phyloP scores from a whole-genome alignment of 768 basidiomycete genomes.

The Russula abietina region DNA sequence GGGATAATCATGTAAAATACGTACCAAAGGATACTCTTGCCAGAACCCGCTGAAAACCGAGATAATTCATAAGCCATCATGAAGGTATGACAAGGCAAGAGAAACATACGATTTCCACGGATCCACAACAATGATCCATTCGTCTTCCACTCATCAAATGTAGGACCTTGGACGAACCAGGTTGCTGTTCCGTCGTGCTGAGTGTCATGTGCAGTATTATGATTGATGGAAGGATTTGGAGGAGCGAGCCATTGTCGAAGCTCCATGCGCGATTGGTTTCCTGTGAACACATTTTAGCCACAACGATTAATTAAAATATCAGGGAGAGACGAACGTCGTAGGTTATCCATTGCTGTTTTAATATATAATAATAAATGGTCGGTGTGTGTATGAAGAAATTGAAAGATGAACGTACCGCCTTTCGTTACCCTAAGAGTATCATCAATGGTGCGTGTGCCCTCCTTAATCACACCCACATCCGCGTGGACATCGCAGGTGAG shows the following conservation, averaged over 20 bases:
- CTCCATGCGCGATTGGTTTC: background rate
- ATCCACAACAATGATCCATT: slow-evolving; percentile 5
- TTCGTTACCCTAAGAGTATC: background rate
- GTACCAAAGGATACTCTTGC: slow-evolving; percentile 9
- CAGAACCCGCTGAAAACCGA: background rate
- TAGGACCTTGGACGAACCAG: background rate
- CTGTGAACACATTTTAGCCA: background rate
- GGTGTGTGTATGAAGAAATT: too few species aligned
- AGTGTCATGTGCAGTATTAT: background rate
- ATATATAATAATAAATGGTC: too few species aligned
- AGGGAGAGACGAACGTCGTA: background rate
- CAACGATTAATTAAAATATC: background rate
- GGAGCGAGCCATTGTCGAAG: slow-evolving; percentile 4
- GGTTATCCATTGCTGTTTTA: background rate
- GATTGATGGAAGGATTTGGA: slow-evolving; percentile 9
- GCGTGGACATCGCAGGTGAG: background rate
- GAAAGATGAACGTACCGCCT: background rate
- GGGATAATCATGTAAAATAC: background rate
- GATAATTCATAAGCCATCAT: background rate
- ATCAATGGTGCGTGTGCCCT: background rate
- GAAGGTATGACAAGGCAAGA: background rate
- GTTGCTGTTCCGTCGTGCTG: background rate
- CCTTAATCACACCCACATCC: background rate
- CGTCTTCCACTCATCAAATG: slow-evolving; percentile 1
- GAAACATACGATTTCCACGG: slow-evolving; percentile 5